Evolutionary conservation across 2,329 filamentous ascomycete species (phyloP), one percentile per base, ranked within the genome.

Genomic region (Fusarium siculi): DNA sequence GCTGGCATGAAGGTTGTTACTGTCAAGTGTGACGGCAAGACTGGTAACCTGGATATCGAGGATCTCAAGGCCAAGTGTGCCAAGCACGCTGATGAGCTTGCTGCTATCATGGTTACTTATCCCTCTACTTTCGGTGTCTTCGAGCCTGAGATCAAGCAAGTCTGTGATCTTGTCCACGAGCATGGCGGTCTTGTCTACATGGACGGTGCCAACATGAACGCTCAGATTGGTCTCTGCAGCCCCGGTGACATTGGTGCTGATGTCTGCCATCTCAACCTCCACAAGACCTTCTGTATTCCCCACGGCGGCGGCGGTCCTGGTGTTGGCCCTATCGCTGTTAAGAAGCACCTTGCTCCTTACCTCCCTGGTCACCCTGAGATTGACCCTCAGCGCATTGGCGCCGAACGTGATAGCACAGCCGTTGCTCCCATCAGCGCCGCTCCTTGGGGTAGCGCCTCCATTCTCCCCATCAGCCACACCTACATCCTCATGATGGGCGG

Each of bases 271-370:
- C 87, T 98, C 66, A 98, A 98, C 84, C 89, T 98, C 32, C 96
- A 98, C 90, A 98, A 98, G 89, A 98, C 96, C 16, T 98, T 98
- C 87, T 98, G 96, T 82, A 98, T 98, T 77, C 96, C 96, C 50
- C 96, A 98, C 83, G 96, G 96, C 58, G 96, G 96, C 71, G 96
- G 96, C 75, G 96, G 96, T 21, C 96, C 96, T 14, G 96, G 96
- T 79, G 94, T 98, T 43, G 96, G 96, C 4, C 96, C 96, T 56
- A 97, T 98, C 74, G 95, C 95, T 79, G 96, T 97, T 55, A 96
- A 95, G 81, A 85, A 90, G 69, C 94, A 97, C 78, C 90, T 98
- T 56, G 84, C 89, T 12, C 90, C 91, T 19, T 95, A 92, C 86
- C 88, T 98, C 12, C 76, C 76, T 21, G 66, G 76, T 8, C 76